Conservation (phyloP, 768 basidiomycete species). For the Austroboletus eburneus region DNA sequence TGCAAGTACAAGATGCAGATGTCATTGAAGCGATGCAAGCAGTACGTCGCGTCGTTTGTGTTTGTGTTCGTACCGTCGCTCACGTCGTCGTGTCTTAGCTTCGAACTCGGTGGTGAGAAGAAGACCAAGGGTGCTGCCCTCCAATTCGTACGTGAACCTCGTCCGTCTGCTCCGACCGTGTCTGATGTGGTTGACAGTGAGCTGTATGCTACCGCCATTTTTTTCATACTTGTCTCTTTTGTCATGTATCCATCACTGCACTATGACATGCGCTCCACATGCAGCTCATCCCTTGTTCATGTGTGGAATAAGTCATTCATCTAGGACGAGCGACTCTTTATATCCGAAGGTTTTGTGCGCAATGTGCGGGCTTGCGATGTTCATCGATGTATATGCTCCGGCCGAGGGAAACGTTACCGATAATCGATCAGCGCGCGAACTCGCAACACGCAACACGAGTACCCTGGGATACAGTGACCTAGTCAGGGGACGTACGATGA, state of each 20-base stretch:
- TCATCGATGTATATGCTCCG: no score
- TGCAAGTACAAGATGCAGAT: conserved; percentile 99
- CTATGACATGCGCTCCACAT: conserved; percentile 28
- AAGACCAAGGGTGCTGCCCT: conserved; percentile 98
- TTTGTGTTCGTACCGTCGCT: not conserved
- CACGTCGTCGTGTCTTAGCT: conserved; percentile 45
- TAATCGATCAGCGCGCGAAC: no score
- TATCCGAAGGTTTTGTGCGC: no score
- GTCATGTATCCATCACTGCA: conserved; percentile 23
- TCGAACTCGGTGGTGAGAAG: conserved; percentile 99
- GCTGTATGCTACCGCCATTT: conserved; percentile 11
- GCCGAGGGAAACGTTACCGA: no score
- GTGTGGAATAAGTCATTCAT: not conserved
- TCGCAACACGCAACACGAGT: no score
- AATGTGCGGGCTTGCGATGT: no score
- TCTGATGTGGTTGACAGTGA: conserved; percentile 20
- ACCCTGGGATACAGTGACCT: no score
- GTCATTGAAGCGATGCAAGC: conserved; percentile 97
- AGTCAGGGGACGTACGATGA: no score
- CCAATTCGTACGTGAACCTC: conserved; percentile 68
- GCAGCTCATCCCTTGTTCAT: conserved; percentile 8
- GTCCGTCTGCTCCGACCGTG: not conserved
- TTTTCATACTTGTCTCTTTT: conserved; percentile 14
- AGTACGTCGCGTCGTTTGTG: conserved; percentile 66
- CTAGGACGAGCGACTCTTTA: no score